Conservation (phyloP, 768 basidiomycete species). For the Saitozyma podzolica region DNA sequence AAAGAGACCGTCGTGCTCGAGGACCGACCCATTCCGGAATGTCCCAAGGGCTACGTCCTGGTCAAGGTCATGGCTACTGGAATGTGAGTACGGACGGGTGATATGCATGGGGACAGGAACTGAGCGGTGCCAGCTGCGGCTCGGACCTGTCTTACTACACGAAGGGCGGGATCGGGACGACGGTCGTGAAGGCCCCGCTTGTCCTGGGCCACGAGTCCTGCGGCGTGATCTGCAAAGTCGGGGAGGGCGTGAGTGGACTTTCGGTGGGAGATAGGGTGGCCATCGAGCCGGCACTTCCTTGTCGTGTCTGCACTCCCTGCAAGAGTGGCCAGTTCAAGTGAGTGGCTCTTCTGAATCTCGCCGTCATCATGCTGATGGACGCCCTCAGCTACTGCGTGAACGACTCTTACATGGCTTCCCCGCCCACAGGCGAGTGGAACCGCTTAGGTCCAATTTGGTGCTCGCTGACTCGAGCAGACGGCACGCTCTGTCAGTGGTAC, state of each 20-base stretch:
- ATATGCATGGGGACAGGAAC: not conserved
- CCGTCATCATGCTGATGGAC: not conserved
- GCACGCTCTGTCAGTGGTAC: slow-evolving; percentile 13
- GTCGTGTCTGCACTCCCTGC: slow-evolving; percentile 75
- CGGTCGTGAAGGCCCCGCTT: slow-evolving; percentile 35
- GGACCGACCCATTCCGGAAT: slow-evolving; percentile 22
- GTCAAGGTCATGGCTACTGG: slow-evolving; percentile 27
- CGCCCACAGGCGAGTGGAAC: slow-evolving; percentile 5
- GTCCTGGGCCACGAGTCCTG: slow-evolving; percentile 32
- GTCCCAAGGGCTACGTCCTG: slow-evolving; percentile 13
- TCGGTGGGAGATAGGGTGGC: slow-evolving; percentile 84
- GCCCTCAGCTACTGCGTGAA: not conserved
- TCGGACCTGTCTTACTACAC: slow-evolving; percentile 26
- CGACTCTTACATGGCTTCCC: slow-evolving; percentile 6
- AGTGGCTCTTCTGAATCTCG: slow-evolving; percentile 11
- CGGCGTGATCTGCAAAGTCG: slow-evolving; percentile 24
- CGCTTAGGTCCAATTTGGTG: not conserved
- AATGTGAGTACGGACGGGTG: slow-evolving; percentile 5
- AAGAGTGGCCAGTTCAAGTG: slow-evolving; percentile 78
- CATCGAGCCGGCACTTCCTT: slow-evolving; percentile 83
- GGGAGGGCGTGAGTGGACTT: slow-evolving; percentile 51
- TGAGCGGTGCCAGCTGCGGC: slow-evolving; percentile 15
- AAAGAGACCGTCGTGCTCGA: slow-evolving; percentile 4
- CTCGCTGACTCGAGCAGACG: not conserved
- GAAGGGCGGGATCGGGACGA: slow-evolving; percentile 42